These are phyloP conservation scores for Crithidia acanthocephali DNA, from an alignment of 208 protist species.

Conservation along the genomic window DNA sequence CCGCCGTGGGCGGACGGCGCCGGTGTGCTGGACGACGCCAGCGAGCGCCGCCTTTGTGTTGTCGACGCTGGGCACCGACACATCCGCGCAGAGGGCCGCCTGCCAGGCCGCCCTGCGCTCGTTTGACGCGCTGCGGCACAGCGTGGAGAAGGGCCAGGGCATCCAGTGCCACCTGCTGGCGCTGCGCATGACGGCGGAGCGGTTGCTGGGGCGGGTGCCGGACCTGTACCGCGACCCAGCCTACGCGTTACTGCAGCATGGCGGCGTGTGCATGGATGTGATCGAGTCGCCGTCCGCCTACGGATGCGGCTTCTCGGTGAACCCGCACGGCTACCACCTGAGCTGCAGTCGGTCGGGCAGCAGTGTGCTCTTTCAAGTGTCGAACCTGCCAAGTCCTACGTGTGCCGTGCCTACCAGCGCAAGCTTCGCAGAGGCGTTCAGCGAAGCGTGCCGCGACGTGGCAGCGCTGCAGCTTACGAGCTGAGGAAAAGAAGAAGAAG, in stretches of 20 bases:
- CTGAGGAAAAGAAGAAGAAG: not conserved
- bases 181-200: conserved; percentile 35
- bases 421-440: conserved; percentile 22
- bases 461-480: no score
- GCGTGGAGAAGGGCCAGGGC: conserved; percentile 4
- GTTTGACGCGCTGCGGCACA: not conserved
- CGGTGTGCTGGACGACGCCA: conserved; percentile 46
- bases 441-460: conserved; percentile 25
- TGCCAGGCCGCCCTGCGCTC: conserved; percentile 24
- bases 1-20: conserved; percentile 69
- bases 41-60: conserved; percentile 66
- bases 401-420: conserved; percentile 21
- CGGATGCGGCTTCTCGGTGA: conserved; percentile 21
- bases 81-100: not conserved
- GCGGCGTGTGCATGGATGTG: conserved; percentile 19
- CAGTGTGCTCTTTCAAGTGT: conserved; percentile 31
- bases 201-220: conserved; percentile 21
- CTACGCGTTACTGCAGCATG: not conserved
- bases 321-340: conserved; percentile 26
- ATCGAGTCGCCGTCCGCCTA: conserved; percentile 20
- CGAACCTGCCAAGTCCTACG: conserved; percentile 4
- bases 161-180: conserved; percentile 24
- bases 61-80: conserved; percentile 31
- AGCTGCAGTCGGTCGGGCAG: conserved; percentile 30
- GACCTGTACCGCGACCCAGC: conserved; percentile 26